These are phyloP conservation scores for Dactylella cylindrospora DNA, from an alignment of 2,329 filamentous ascomycete species.

Conservation along the genomic window DNA sequence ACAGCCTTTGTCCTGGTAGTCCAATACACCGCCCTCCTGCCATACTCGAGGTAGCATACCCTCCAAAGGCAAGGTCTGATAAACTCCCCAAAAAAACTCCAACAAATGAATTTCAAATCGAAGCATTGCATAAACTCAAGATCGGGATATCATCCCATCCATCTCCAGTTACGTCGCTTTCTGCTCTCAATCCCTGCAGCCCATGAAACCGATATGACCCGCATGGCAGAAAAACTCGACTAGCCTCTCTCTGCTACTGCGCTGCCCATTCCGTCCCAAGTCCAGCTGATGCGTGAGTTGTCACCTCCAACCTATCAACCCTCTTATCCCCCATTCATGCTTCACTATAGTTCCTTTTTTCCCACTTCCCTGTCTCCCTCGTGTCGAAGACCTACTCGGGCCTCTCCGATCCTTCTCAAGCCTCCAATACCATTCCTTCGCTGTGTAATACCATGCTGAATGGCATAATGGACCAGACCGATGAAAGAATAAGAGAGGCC, in stretches of 20 bases:
- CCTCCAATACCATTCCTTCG: too few relatives aligned
- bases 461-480: too few relatives aligned
- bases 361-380: neutral
- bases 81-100: neutral
- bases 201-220: conserved; percentile 14
- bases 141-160: too few relatives aligned
- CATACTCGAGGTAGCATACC: neutral
- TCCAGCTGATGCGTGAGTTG: conserved; percentile 38
- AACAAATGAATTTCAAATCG: neutral
- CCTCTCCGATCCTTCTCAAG: too few relatives aligned
- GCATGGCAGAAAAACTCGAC: conserved; percentile 3
- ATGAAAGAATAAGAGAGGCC: too few relatives aligned
- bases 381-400: conserved; percentile 9
- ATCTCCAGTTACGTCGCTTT: too few relatives aligned
- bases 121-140: too few relatives aligned
- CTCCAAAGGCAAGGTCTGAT: neutral
- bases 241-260: too few relatives aligned
- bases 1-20: neutral
- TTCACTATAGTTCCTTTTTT: neutral
- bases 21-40: neutral
- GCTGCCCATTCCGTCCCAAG: conserved; percentile 6
- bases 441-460: too few relatives aligned
- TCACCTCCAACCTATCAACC: conserved; percentile 8
- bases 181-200: conserved; percentile 7
- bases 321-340: conserved; percentile 4